A percentile compares a stretch with the other conserved stretches of the same genome.
These are phyloP conservation scores for Blumeria graminis DNA, from an alignment of 2,329 filamentous ascomycete genomes.

Conservation along the genomic window DNA sequence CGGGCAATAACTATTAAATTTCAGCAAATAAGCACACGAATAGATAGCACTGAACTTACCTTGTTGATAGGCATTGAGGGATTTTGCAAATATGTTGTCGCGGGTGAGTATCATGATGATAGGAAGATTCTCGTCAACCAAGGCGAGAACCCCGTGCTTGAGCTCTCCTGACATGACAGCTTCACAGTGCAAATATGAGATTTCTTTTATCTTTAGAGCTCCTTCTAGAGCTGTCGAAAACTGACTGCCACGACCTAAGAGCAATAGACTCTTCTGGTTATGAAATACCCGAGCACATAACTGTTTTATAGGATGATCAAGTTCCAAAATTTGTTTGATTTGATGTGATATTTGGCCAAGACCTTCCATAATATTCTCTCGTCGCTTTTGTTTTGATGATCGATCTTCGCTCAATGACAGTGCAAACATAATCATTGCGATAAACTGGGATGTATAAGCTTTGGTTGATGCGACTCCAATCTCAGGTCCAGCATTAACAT, in stretches of 20 bases:
- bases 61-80: slow-evolving; percentile 98
- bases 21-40: slow-evolving; percentile 10
- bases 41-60: slow-evolving; percentile 25
- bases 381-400: slow-evolving; percentile 74
- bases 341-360: slow-evolving; percentile 69
- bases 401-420: slow-evolving; percentile 90
- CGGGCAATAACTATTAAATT: slow-evolving; percentile 58
- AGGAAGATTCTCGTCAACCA: slow-evolving; percentile 93
- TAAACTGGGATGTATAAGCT: slow-evolving; percentile 97
- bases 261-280: slow-evolving; percentile 85
- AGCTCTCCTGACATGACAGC: slow-evolving; percentile 99
- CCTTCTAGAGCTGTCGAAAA: slow-evolving; percentile 93
- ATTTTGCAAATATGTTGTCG: slow-evolving; percentile 91
- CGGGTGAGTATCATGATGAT: slow-evolving; percentile 99
- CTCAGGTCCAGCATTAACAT: slow-evolving; percentile 96
- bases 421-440: slow-evolving; percentile 99
- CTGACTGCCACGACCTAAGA: slow-evolving; percentile 86
- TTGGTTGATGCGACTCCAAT: slow-evolving; percentile 98
- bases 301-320: slow-evolving; percentile 84
- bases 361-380: slow-evolving; percentile 90
- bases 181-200: slow-evolving; percentile 97
- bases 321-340: slow-evolving; percentile 75
- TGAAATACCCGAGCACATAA: slow-evolving; percentile 84
- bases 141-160: slow-evolving; percentile 91
- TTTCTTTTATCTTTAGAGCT: slow-evolving; percentile 98